A percentile compares a stretch with the other conserved stretches of the same genome.
These are phyloP conservation scores for Grammothele lineata DNA, from an alignment of 768 basidiomycete species.

Conservation along the genomic window DNA sequence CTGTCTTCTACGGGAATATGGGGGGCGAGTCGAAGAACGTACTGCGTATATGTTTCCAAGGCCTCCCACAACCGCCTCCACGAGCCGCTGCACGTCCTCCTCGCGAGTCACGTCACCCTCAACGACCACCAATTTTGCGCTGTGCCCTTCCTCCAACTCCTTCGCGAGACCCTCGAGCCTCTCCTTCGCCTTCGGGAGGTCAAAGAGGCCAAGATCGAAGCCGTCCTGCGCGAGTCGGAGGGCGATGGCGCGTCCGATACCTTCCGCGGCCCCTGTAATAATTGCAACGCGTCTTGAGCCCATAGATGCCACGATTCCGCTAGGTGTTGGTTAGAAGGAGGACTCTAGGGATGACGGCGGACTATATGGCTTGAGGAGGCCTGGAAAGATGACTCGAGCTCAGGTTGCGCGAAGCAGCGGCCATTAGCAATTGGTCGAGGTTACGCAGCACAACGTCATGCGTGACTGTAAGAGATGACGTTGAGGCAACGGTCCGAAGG, in stretches of 20 bases:
- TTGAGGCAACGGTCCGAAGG: too few relatives aligned
- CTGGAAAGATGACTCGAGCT: too few relatives aligned
- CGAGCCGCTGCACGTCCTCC: constrained; percentile 36
- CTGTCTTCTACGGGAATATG: not conserved
- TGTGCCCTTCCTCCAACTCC: constrained; percentile 11
- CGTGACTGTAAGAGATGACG: too few relatives aligned
- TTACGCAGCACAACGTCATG: too few relatives aligned
- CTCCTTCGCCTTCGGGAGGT: constrained; percentile 14
- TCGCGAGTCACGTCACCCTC: constrained; percentile 40
- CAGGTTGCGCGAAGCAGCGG: too few relatives aligned
- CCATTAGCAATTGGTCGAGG: too few relatives aligned
- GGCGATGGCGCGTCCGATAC: constrained; percentile 27
- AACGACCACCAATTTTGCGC: constrained; percentile 21
- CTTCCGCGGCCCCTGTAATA: constrained; percentile 28
- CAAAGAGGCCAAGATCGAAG: constrained; percentile 21
- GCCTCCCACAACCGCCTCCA: constrained; percentile 25
- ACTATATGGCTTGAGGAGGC: too few relatives aligned
- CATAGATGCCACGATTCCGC: too few relatives aligned
- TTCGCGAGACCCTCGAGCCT: constrained; percentile 13
- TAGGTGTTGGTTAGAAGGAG: too few relatives aligned
- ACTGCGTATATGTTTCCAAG: constrained; percentile 48
- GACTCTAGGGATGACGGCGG: too few relatives aligned
- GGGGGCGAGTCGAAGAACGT: constrained; percentile 22
- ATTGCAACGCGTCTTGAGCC: constrained; percentile 23
- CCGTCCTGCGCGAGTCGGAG: constrained; percentile 23